Percentiles rank a stretch among this genome's conserved stretches.
Evolutionary conservation across 2,329 filamentous ascomycete genomes (phyloP).

Genomic region (Colletotrichum falcatum): DNA sequence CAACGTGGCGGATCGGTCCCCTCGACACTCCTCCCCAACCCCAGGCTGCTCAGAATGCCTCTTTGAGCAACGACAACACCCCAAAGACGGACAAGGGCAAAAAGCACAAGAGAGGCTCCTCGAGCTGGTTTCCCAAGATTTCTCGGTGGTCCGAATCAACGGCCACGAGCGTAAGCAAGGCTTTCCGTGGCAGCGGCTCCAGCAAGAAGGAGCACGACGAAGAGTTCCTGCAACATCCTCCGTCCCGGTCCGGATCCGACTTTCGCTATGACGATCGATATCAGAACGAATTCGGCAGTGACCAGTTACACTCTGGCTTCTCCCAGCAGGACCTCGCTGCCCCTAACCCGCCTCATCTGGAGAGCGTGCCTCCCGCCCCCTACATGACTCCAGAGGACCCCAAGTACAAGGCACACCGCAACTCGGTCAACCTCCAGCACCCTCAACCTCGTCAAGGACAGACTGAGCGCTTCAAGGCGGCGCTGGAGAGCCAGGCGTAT

Average conservation of each 20-base stretch:
- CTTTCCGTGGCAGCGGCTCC: slow-evolving; percentile 75
- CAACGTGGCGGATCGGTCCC: slow-evolving; percentile 66
- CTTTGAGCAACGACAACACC: slow-evolving; percentile 83
- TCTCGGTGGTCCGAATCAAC: slow-evolving; percentile 99
- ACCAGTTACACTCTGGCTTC: slow-evolving; percentile 70
- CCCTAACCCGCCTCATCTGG: slow-evolving; percentile 40
- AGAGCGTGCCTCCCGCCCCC: slow-evolving; percentile 58
- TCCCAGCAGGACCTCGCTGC: slow-evolving; percentile 62
- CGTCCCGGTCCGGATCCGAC: slow-evolving; percentile 85
- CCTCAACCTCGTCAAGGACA: slow-evolving; percentile 81
- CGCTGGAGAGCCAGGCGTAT: slow-evolving; percentile 79
- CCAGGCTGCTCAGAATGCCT: slow-evolving; percentile 51
- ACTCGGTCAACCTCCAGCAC: slow-evolving; percentile 83
- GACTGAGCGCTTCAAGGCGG: slow-evolving; percentile 78
- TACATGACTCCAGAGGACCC: slow-evolving; percentile 74
- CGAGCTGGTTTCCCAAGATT: slow-evolving; percentile 86
- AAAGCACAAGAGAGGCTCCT: slow-evolving; percentile 89
- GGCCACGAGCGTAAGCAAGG: slow-evolving; percentile 84
- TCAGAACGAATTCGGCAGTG: slow-evolving; percentile 67
- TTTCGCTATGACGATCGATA: slow-evolving; percentile 74
- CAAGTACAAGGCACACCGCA: slow-evolving; percentile 85
- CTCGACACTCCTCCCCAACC: slow-evolving; percentile 70
- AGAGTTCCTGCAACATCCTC: slow-evolving; percentile 67
- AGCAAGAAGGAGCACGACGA: slow-evolving; percentile 69
- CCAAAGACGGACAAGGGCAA: slow-evolving; percentile 80